Percentiles rank a stretch among this genome's conserved stretches.
phyloP scores from a whole-genome alignment of 371 early-diverging fungal genomes.

The Mucor indicus region DNA sequence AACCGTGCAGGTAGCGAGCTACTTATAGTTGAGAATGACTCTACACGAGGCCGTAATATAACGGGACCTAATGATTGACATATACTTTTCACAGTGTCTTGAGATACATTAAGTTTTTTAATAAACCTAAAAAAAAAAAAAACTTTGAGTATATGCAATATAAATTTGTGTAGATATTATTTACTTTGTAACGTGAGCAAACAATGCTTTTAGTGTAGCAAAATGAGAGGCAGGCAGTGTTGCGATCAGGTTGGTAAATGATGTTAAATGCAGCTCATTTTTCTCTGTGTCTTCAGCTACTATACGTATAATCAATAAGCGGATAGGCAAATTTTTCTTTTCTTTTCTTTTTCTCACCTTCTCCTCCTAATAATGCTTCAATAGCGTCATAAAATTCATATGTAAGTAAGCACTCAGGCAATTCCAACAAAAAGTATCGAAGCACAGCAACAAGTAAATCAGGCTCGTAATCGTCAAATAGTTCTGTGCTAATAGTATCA shows the following conservation, averaged over 20 bases:
- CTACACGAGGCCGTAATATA: constrained; percentile 49
- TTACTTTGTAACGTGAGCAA: constrained; percentile 45
- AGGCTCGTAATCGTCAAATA: constrained; percentile 55
- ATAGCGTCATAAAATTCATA: constrained; percentile 73
- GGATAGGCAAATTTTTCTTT: background rate
- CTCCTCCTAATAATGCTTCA: constrained; percentile 58
- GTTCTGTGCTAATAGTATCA: constrained; percentile 46
- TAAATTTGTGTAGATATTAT: no score
- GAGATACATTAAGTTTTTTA: background rate
- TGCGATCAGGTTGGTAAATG: constrained; percentile 58
- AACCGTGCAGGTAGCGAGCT: constrained; percentile 52
- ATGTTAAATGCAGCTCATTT: constrained; percentile 42
- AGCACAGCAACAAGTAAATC: constrained; percentile 62
- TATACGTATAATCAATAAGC: background rate
- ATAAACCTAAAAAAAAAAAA: constrained; percentile 1
- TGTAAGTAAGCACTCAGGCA: constrained; percentile 68
- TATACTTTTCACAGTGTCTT: constrained; percentile 13
- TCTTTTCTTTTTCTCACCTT: constrained; percentile 27
- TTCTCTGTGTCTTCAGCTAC: constrained; percentile 39
- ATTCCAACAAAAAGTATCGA: constrained; percentile 66
- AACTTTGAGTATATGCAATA: no score
- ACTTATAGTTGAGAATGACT: constrained; percentile 49
- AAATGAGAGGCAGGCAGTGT: constrained; percentile 55
- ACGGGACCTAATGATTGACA: constrained; percentile 56
- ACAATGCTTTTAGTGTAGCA: constrained; percentile 46